Base-by-base conservation (phyloP, 2,329 filamentous ascomycete species). In the Fusarium pseudograminearum region DNA sequence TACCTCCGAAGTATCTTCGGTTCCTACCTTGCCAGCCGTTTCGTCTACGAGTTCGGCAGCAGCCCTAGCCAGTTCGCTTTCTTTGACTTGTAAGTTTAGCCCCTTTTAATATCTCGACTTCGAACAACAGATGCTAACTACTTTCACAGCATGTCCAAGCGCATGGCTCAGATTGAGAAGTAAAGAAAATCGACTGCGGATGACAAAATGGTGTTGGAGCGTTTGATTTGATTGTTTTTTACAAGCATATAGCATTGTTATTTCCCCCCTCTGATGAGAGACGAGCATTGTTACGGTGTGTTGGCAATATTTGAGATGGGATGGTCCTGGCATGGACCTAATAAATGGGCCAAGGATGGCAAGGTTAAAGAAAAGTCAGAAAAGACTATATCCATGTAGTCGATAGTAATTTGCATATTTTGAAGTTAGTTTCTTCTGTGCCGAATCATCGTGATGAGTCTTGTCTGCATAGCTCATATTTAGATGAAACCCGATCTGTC, bases 1-100 rank as follows among this genome's bases (percentile, higher is more conserved):
- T 99, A 99, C 78, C 88, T 99, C 68, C 89, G 94, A 71, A 91
- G 94, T 71, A 98, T 99, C 79, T 99, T 99, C 78, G 96, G 96
- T 73, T 97, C 93, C 78, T 98, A 95, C 82, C 86, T 99, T 72
- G 95, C 96, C 50, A 97, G 92, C 77, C 91, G 96, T 44, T 99
- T 99, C 79, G 93, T 99, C 41, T 99, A 99, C 80, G 90, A 97
- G 79, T 96, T 95, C 79, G 96, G 96, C 76, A 94, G 94, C 78
- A 91, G 89, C 72, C 94, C 96, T 7, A 96, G 91, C 83, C 95
- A 98, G 77, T 98, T 99, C 83, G 94, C 95, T 40, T 99, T 99
- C 86, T 99, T 97, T 82, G 93, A 97, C 79, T 99, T 98, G 92
- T 94, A 84, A 89, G 92, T 91, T 64, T 47, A 28, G 34, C 50